Percentiles rank a stretch among this genome's conserved stretches.
Conservation (phyloP, 2,329 filamentous ascomycete species). For the Erysiphe pulchra region DNA sequence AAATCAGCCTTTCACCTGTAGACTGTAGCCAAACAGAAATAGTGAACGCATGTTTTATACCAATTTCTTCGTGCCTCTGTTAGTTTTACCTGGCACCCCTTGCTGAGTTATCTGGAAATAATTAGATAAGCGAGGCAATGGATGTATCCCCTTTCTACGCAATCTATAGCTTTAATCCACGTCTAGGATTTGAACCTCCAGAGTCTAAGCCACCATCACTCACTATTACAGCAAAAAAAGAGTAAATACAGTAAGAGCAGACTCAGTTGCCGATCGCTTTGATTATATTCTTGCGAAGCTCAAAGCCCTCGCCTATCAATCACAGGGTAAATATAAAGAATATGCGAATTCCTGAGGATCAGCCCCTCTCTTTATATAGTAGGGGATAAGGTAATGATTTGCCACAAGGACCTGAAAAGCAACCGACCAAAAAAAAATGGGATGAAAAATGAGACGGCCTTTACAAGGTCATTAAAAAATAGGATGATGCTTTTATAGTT, state of each 20-base stretch:
- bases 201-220: background rate
- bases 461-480: background rate
- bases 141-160: conserved; percentile 3
- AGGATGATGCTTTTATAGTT: background rate
- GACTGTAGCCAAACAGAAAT: conserved; percentile 2
- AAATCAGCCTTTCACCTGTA: background rate
- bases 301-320: background rate
- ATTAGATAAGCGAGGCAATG: conserved; percentile 1
- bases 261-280: background rate
- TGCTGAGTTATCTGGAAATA: conserved; percentile 5
- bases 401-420: background rate
- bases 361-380: background rate
- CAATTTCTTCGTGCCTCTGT: conserved; percentile 2
- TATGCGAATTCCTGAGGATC: background rate
- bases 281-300: background rate
- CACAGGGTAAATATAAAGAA: background rate
- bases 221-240: background rate
- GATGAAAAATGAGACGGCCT: background rate
- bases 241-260: background rate
- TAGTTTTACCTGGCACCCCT: conserved; percentile 4
- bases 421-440: background rate
- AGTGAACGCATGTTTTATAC: conserved; percentile 2
- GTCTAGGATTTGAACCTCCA: background rate
- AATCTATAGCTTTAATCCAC: conserved; percentile 1
- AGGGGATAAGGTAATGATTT: background rate